These are phyloP conservation scores for Fusarium verrucosum DNA, from an alignment of 2,329 filamentous ascomycete genomes.

Conservation along the genomic window DNA sequence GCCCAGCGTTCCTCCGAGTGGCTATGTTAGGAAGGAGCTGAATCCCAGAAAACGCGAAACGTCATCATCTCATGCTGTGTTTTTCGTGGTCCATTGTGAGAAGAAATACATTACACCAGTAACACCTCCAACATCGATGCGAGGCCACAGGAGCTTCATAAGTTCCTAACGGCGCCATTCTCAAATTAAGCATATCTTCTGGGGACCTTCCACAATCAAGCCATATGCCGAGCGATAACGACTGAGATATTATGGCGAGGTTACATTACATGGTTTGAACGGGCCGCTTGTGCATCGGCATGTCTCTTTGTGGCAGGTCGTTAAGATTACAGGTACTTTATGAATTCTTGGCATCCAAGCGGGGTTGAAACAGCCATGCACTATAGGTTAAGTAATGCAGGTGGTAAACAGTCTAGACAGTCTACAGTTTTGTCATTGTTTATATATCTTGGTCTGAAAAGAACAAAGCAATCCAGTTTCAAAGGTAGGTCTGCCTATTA, in stretches of 20 bases:
- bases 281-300: constrained; percentile 34
- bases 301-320: constrained; percentile 31
- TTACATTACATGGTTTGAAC: constrained; percentile 15
- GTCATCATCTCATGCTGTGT: background rate
- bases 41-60: background rate
- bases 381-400: no score
- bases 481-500: no score
- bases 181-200: constrained; percentile 11
- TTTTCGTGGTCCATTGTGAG: constrained; percentile 8
- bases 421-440: no score
- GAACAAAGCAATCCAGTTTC: no score
- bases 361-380: constrained; percentile 3
- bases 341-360: constrained; percentile 25
- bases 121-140: background rate
- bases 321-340: constrained; percentile 23
- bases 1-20: constrained; percentile 1
- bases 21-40: constrained; percentile 10
- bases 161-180: constrained; percentile 14
- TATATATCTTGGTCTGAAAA: no score
- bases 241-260: background rate
- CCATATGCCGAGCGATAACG: constrained; percentile 16
- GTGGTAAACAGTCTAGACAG: background rate
- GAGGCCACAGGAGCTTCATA: constrained; percentile 2
- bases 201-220: constrained; percentile 30
- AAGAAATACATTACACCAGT: constrained; percentile 15